Evolutionary conservation across 2,329 filamentous ascomycete genomes (phyloP).

Genomic region (Cladophialophora bantiana): DNA sequence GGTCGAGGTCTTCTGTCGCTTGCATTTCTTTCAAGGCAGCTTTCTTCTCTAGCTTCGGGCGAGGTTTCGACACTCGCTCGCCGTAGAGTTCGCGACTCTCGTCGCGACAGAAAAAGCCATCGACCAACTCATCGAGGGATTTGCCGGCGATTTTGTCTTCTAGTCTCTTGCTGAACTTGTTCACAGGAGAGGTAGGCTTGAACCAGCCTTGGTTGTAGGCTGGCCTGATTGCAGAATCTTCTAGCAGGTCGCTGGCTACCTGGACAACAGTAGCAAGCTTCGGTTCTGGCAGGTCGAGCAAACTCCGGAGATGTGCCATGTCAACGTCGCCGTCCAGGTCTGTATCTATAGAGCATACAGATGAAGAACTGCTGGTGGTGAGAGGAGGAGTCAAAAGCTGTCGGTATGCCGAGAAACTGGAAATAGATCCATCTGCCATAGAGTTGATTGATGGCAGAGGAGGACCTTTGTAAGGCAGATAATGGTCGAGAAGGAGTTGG

Average conservation of each 20-base stretch:
- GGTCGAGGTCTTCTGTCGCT: background rate
- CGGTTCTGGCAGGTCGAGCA: constrained; percentile 8
- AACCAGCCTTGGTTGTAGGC: constrained; percentile 32
- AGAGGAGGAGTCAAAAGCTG: constrained; percentile 5
- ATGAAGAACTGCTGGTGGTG: background rate
- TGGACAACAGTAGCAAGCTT: constrained; percentile 8
- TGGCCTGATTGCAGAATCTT: constrained; percentile 17
- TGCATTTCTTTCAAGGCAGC: background rate
- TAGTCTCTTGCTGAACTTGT: constrained; percentile 23
- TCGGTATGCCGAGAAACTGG: background rate
- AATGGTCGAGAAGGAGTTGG: background rate
- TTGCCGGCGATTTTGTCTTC: constrained; percentile 18
- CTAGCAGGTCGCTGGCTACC: constrained; percentile 9
- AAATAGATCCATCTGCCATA: background rate
- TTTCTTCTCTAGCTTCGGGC: constrained; percentile 2
- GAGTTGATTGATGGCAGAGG: background rate
- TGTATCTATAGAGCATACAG: constrained; percentile 3
- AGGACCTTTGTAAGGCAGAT: background rate
- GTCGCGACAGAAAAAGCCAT: constrained; percentile 25
- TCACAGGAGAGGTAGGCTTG: constrained; percentile 14
- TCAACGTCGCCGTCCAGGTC: background rate
- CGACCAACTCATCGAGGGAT: constrained; percentile 21
- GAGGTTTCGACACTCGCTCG: constrained; percentile 19
- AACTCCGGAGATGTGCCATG: constrained; percentile 1
- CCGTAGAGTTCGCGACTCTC: constrained; percentile 24